phyloP scores from a whole-genome alignment of 345 rosid genomes.

The Eucalyptus caleyi region DNA sequence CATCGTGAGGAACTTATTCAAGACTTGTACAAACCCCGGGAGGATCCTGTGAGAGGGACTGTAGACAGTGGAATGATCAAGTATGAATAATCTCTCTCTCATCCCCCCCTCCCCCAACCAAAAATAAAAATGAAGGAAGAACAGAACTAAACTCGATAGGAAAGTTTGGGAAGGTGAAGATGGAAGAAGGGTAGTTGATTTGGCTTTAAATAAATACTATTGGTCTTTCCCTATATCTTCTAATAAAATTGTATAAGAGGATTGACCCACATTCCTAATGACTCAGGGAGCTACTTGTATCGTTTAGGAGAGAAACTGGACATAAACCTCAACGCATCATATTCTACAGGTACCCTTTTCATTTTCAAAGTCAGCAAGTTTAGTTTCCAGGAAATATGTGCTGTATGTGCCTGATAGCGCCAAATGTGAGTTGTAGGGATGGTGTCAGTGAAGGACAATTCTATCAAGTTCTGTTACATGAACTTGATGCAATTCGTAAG shows the following conservation, averaged over 20 bases:
- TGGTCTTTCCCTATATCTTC: background rate
- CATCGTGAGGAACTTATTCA: constrained; percentile 96
- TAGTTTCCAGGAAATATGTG: background rate
- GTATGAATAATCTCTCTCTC: constrained; percentile 19
- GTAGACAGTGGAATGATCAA: constrained; percentile 92
- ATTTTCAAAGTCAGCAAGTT: background rate
- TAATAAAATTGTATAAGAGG: background rate
- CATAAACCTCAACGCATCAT: constrained; percentile 85
- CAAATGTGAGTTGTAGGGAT: constrained; percentile 35
- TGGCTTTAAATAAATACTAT: background rate
- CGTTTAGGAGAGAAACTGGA: constrained; percentile 85
- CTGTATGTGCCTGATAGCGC: background rate
- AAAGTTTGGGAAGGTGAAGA: background rate
- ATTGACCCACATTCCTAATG: background rate
- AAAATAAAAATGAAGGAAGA: background rate
- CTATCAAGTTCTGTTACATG: constrained; percentile 77
- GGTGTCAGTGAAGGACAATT: constrained; percentile 97
- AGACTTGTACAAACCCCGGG: constrained; percentile 74
- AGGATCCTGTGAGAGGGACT: constrained; percentile 79
- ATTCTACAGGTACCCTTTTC: constrained; percentile 59
- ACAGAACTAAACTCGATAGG: background rate
- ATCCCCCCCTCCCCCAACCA: background rate
- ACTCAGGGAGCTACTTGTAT: constrained; percentile 74
- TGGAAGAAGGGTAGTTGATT: background rate
- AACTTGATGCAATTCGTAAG: constrained; percentile 91